Percentiles rank a stretch among this genome's conserved stretches.
These are phyloP conservation scores for Aurifilum marmelostoma DNA, from an alignment of 2,329 filamentous ascomycete genomes.

Conservation along the genomic window DNA sequence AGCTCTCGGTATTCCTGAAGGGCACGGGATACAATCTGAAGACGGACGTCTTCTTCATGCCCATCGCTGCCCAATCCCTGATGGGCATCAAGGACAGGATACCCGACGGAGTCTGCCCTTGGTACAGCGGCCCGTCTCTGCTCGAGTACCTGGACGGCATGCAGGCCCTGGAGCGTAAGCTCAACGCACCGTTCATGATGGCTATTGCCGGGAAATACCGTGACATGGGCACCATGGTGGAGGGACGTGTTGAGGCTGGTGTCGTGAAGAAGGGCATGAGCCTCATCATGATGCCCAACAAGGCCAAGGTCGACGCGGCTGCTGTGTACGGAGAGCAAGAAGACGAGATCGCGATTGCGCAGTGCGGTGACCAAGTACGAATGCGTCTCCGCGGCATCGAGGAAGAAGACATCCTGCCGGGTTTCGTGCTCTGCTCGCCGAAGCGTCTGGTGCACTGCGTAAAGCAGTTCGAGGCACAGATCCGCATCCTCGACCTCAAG, in stretches of 20 bases:
- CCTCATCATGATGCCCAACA: conserved; percentile 95
- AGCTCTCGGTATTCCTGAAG: conserved; percentile 86
- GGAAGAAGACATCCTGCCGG: conserved; percentile 94
- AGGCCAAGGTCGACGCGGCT: conserved; percentile 76
- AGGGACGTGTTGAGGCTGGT: conserved; percentile 95
- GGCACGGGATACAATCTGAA: conserved; percentile 93
- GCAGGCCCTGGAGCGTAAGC: conserved; percentile 89
- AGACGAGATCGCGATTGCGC: conserved; percentile 80
- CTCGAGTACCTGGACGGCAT: conserved; percentile 96
- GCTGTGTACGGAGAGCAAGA: conserved; percentile 95
- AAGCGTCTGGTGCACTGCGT: conserved; percentile 95
- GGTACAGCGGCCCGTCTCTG: conserved; percentile 87
- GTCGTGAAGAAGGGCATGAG: conserved; percentile 87
- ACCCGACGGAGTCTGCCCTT: conserved; percentile 73
- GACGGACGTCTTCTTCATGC: conserved; percentile 93
- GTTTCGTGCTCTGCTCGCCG: conserved; percentile 93
- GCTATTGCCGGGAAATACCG: conserved; percentile 93
- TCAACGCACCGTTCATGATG: conserved; percentile 94
- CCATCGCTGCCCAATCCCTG: conserved; percentile 86
- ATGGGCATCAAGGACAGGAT: conserved; percentile 88
- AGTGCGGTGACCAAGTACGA: conserved; percentile 93
- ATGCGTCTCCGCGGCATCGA: conserved; percentile 91
- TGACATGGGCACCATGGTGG: conserved; percentile 96
- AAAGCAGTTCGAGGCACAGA: conserved; percentile 89
- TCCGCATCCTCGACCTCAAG: conserved; percentile 92